phyloP scores from a whole-genome alignment of 2,329 filamentous ascomycete species.

The Cyphellophora europaea region DNA sequence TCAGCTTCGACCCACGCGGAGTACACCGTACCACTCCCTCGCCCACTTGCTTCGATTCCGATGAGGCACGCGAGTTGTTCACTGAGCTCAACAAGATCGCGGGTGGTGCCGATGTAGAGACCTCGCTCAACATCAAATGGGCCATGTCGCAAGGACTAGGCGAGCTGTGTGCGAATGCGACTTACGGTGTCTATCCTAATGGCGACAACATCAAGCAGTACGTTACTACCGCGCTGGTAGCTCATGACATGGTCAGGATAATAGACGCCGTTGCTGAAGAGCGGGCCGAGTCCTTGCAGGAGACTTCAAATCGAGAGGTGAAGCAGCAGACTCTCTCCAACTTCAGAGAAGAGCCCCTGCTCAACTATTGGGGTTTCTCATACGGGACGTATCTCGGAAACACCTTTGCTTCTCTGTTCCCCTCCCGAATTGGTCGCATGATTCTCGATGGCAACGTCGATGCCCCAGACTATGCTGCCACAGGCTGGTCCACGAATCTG shows the following conservation, averaged over 20 bases:
- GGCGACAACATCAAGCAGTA: constrained; percentile 20
- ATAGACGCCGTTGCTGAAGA: constrained; percentile 20
- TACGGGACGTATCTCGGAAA: constrained; percentile 39
- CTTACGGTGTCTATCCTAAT: constrained; percentile 16
- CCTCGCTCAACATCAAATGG: constrained; percentile 16
- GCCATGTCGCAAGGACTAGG: constrained; percentile 11
- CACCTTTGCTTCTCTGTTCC: constrained; percentile 37
- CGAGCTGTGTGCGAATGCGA: constrained; percentile 11
- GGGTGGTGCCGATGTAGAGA: constrained; percentile 10
- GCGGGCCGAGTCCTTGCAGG: constrained; percentile 2
- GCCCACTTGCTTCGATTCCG: constrained; percentile 19
- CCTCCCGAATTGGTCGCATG: constrained; percentile 29
- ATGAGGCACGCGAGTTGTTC: constrained; percentile 5
- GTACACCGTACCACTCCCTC: constrained; percentile 26
- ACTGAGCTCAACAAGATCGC: constrained; percentile 5
- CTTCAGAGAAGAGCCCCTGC: constrained; percentile 5
- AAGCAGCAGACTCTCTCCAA: not conserved
- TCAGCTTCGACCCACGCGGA: constrained; percentile 34
- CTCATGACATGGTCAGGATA: constrained; percentile 28
- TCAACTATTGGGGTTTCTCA: constrained; percentile 44
- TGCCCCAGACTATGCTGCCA: constrained; percentile 37
- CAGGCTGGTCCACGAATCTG: constrained; percentile 39
- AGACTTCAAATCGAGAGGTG: not conserved
- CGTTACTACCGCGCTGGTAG: constrained; percentile 25
- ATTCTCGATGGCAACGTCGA: constrained; percentile 34